Evolutionary conservation across 352 stramenopile species (phyloP).

Genomic region (Sclerospora graminicola): DNA sequence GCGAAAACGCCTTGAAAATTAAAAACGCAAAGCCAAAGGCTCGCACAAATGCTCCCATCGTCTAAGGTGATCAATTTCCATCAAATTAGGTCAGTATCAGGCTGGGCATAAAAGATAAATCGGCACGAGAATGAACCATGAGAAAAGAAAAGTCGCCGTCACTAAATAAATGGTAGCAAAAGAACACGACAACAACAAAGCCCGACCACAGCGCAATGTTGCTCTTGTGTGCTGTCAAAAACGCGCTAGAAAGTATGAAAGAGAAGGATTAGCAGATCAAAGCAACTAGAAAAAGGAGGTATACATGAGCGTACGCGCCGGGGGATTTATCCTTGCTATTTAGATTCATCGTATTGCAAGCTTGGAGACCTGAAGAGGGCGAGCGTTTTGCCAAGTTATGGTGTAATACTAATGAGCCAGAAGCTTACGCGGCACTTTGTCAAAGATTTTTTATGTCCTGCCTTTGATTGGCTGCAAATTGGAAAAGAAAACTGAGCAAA

Average conservation of each 20-base stretch:
- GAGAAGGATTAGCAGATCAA: not conserved
- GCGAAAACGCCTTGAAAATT: constrained; percentile 92
- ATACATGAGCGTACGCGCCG: constrained; percentile 47
- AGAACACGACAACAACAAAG: constrained; percentile 91
- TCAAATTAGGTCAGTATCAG: constrained; percentile 1
- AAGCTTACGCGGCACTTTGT: not conserved
- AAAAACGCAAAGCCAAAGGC: constrained; percentile 89
- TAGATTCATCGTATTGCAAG: constrained; percentile 32
- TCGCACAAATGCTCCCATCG: constrained; percentile 83
- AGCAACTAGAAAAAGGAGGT: not conserved
- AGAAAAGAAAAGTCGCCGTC: constrained; percentile 98
- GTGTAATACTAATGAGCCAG: not conserved
- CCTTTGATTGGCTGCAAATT: too few relatives aligned
- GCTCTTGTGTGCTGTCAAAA: constrained; percentile 85
- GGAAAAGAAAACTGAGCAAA: too few relatives aligned
- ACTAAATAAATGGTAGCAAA: constrained; percentile 95
- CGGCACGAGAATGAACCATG: constrained; percentile 63
- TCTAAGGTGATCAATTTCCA: constrained; percentile 29
- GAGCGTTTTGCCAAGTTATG: too few relatives aligned
- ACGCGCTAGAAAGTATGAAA: constrained; percentile 24
- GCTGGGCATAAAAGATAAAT: too few relatives aligned
- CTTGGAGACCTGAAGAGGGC: not conserved
- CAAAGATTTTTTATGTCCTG: not conserved
- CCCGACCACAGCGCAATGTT: constrained; percentile 95
- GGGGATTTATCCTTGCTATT: constrained; percentile 45